Evolutionary conservation across 805 yeast genomes (phyloP).

Genomic region (Candida oleophila): DNA sequence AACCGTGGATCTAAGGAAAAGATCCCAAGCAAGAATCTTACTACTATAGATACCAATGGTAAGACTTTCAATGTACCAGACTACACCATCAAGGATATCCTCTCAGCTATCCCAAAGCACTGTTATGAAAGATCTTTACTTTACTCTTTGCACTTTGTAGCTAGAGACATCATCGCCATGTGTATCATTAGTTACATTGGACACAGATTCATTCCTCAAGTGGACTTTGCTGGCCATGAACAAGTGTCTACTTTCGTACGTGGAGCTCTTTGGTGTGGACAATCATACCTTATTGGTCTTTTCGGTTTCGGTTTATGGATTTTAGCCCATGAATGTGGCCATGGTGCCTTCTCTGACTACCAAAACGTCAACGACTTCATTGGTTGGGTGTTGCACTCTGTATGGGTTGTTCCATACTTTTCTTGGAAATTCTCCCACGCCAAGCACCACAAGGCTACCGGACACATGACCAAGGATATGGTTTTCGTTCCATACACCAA

Average conservation of each 20-base stretch:
- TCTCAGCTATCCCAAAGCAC: conserved; percentile 58
- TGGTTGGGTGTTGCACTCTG: conserved; percentile 63
- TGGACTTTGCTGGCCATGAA: conserved; percentile 22
- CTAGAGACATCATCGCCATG: conserved; percentile 51
- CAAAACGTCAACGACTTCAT: conserved; percentile 51
- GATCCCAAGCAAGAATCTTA: conserved; percentile 12
- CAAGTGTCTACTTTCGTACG: conserved; percentile 24
- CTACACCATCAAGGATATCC: conserved; percentile 55
- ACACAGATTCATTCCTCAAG: conserved; percentile 40
- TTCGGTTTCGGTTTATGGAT: conserved; percentile 62
- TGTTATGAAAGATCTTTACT: conserved; percentile 55
- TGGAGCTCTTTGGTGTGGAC: conserved; percentile 41
- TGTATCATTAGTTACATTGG: conserved; percentile 42
- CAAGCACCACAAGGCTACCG: conserved; percentile 65
- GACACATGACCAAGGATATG: conserved; percentile 58
- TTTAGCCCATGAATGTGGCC: conserved; percentile 66
- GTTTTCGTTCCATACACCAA: conserved; percentile 58
- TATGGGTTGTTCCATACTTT: conserved; percentile 57
- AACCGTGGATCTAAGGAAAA: conserved; percentile 9
- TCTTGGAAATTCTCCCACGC: conserved; percentile 62
- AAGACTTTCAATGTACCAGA: conserved; percentile 60
- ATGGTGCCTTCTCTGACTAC: conserved; percentile 59
- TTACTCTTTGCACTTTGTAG: conserved; percentile 51
- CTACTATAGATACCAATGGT: conserved; percentile 54
- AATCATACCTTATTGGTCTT: conserved; percentile 43